Evolutionary conservation across 305 asterid genomes (phyloP).

Genomic region (Fraxinus sp.): DNA sequence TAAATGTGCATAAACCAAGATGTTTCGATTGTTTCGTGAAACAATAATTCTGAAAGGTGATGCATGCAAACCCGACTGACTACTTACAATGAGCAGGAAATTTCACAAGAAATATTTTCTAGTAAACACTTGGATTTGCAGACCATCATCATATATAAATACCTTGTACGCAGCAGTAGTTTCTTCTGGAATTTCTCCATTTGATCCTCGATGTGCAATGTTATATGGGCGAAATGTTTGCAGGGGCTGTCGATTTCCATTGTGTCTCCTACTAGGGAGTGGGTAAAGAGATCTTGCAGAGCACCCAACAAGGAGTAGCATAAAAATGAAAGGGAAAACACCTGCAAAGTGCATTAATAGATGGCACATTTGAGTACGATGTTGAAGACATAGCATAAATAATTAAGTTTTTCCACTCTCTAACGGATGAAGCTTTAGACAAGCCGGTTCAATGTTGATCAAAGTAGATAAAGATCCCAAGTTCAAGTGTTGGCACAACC

Average conservation of each 20-base stretch:
- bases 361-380: background rate
- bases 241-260: conserved; percentile 62
- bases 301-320: conserved; percentile 64
- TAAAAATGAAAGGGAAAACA: conserved; percentile 47
- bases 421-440: background rate
- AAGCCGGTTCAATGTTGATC: background rate
- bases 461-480: background rate
- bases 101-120: background rate
- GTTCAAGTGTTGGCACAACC: background rate
- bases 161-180: conserved; percentile 83
- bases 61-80: background rate
- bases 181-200: conserved; percentile 97
- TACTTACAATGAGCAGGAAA: background rate
- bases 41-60: background rate
- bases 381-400: background rate
- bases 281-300: conserved; percentile 82
- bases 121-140: background rate
- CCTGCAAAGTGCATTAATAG: conserved; percentile 42
- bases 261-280: conserved; percentile 82
- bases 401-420: background rate
- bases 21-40: background rate
- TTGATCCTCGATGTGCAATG: conserved; percentile 94
- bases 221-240: conserved; percentile 88
- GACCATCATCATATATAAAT: background rate
- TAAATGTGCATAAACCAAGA: background rate